Base-by-base conservation (phyloP, 345 rosid genomes). In the Zanthoxylum bungeanum region DNA sequence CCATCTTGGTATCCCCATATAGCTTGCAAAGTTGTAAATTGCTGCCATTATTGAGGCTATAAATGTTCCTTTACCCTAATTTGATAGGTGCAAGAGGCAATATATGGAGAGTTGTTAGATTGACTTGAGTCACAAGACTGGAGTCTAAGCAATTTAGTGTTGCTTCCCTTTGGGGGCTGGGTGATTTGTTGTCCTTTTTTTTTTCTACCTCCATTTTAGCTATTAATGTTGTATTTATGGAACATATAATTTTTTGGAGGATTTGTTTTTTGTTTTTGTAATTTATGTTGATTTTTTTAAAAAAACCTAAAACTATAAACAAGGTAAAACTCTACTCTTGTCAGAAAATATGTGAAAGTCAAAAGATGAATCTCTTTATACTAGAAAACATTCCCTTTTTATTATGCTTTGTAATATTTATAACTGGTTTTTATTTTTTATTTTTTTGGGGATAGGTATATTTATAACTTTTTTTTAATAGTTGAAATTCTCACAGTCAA, bases 1-100 rank as follows among this genome's bases (percentile, higher is more conserved):
- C 80, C 75, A 57, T 53, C 77, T 53, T 60, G 55, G 80, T 31
- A 62, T 67, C 76, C 17, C 5, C 64, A 16, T 51, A 67, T 58
- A 49, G 66, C 66, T 21, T 64, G 56, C 52, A 70, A 46, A 74
- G 71, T 61, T 82, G 85, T 83, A 77, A 75, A 87, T 73, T 77
- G 81, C 57, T 42, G 1, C 11, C 33, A 53, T 75, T 73, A 52
- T 42, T 12, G 47, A 69, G 77, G 78, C 65, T 42, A 40, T 72
- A 60, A 73, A 30, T 40, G 57, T 58, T 51, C 69, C 70, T 70
- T 27, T 11, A 30, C 66, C 61, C 44, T 72, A 17, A 12, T 73
- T 44, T 76, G 70, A 72, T 42, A 62, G 60, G 65, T 47, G 68
- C 46, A 21, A 75, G 78, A 75, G 74, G 60, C 60, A 62, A 66